Percentiles rank a stretch among this genome's conserved stretches.
Conservation (phyloP, 2,329 filamentous ascomycete species). For the Colletotrichum trifolii region DNA sequence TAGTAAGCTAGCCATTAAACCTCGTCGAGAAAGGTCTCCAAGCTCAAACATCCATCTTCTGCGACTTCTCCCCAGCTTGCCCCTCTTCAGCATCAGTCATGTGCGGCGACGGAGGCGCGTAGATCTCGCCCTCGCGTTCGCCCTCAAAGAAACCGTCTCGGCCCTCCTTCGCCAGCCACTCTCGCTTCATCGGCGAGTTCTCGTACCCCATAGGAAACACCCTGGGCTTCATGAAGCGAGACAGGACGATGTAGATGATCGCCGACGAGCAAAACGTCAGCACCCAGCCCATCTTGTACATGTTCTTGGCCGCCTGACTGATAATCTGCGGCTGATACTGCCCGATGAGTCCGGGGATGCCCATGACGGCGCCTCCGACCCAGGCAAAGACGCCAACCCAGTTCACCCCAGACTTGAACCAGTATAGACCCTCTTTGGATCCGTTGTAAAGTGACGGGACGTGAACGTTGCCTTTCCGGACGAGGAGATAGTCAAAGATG, state of each 20-base stretch:
- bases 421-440: constrained; percentile 44
- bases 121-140: constrained; percentile 35
- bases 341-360: constrained; percentile 43
- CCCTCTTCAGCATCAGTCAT: constrained; percentile 27
- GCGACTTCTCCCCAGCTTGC: constrained; percentile 17
- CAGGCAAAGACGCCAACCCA: constrained; percentile 42
- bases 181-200: constrained; percentile 32
- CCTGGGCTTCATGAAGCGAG: constrained; percentile 38
- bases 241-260: constrained; percentile 40
- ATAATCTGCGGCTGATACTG: constrained; percentile 42
- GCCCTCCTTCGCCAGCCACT: constrained; percentile 42
- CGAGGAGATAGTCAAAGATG: constrained; percentile 48
- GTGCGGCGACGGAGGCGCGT: constrained; percentile 28
- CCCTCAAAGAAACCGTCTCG: constrained; percentile 42
- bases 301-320: constrained; percentile 40
- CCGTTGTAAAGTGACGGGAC: constrained; percentile 46
- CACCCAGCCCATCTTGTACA: constrained; percentile 47
- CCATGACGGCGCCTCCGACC: constrained; percentile 40
- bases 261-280: constrained; percentile 43
- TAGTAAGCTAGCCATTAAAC: too few species aligned
- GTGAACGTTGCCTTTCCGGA: constrained; percentile 46
- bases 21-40: background rate
- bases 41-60: constrained; percentile 12
- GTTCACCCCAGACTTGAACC: constrained; percentile 48
- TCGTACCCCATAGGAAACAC: constrained; percentile 41